Evolutionary conservation across 768 basidiomycete genomes (phyloP), one percentile per base, ranked within the genome.

Genomic region (Hydnum rufescens): DNA sequence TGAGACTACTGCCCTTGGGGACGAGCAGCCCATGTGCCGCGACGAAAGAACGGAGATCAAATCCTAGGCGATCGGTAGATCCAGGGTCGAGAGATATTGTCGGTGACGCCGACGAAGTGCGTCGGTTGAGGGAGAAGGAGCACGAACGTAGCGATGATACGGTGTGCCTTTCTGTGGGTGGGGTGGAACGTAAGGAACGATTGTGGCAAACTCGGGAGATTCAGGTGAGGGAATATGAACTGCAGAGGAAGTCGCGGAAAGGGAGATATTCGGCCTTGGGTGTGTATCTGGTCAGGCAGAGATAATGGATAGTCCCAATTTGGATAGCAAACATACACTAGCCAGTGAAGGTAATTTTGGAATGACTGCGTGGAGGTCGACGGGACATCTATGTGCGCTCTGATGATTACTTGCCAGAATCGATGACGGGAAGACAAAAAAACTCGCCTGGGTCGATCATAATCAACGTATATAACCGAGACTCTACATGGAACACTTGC

Each of bases 141-240:
- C 42, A 81, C 58, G n/a, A 5, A 77, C 74, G 64, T 93, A 95
- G 56, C 93, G 87, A 66, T 99, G 93, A 65, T 86, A 89, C 0
- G 77, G 76, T 6, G 89, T 82, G 49, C 90, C 89, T 32, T 74
- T 74, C 62, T 88, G 83, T 2, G 93, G 93, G 58, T 95, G 89
- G 3, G 92, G 95, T 3, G 93, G 84, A 57, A 92, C 69, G 64
- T 92, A 96, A 25, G 68, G 66, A 5, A 65, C 52, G 4, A 62
- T 42, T 2, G 62, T 53, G 22, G 34, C 19, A 8, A 8, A 8
- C 19, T 8, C 8, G 34, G 34, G 8, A 8, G 34, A 39, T 19
- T 59, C 42, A 4, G 50, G 28, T 26, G 42, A 19, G 25, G 42
- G 30, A 34, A 49, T 55, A 42, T 54, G 26, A 18, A 26, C 22